Base-by-base conservation (phyloP, 2,329 filamentous ascomycete species). In the Magnaporthales sp. region DNA sequence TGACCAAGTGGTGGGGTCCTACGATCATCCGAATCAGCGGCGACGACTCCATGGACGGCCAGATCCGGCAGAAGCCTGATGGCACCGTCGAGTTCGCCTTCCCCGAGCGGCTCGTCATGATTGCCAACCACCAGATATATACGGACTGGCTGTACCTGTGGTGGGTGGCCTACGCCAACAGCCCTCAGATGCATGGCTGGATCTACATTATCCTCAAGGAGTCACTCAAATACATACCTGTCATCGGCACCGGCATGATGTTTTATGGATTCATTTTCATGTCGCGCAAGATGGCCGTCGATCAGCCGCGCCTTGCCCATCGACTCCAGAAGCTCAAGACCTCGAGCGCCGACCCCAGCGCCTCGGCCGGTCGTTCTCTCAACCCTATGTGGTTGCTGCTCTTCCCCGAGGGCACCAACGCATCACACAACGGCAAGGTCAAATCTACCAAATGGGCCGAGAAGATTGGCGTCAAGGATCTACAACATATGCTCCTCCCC, bases 101-200 rank as follows among this genome's bases (percentile, higher is more conserved):
- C 70, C 91, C 92, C 0, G 89, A 95, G 74, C 86, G 92, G 63
- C 80, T 96, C 74, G 84, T 96, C 29, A 80, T 96, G 78, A 91
- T 96, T 75, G 92, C 92, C 29, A 96, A 96, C 74, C 92, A 96
- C 74, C 91, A 95, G 85, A 88, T 96, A 65, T 96, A 96, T 75
- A 94, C 92, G 9, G 92, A 96, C 78, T 96, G 92, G 92, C 78
- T 96, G 9, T 96, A 96, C 75, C 84, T 96, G 8, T 96, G 92
- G 92, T 96, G 92, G 92, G 89, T 92, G 29, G 91, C 89, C n/a
- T 96, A 96, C 73, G 92, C 91, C 29, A 89, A 89, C 73, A 76
- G 72, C 1, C 91, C 90, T 67, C 84, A 85, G 66, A 92, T 92
- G 86, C 91, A 95, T 72, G 92, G 93, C 11, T 90, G 92, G 74